A percentile compares a stretch with the other conserved stretches of the same genome.
Evolutionary conservation across 2,329 filamentous ascomycete genomes (phyloP).

Genomic region (Fonsecaea erecta): DNA sequence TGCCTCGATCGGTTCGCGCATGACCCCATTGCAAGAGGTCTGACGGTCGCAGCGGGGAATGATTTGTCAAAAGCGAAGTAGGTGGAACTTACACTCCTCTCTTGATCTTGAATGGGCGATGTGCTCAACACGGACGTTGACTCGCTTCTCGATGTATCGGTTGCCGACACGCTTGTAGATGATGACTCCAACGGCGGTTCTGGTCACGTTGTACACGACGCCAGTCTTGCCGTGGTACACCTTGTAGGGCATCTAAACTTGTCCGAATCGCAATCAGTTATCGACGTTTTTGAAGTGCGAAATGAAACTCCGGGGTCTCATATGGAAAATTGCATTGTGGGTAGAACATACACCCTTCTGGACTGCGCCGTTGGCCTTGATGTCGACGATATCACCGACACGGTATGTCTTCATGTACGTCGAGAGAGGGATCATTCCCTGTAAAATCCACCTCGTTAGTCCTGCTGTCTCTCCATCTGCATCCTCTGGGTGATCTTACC

Average conservation of each 20-base stretch:
- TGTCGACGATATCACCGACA: constrained; percentile 98
- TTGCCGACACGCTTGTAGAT: constrained; percentile 99
- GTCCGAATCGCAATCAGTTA: background rate
- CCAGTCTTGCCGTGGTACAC: constrained; percentile 99
- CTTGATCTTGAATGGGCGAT: constrained; percentile 90
- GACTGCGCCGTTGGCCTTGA: constrained; percentile 97
- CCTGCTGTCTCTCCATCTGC: background rate
- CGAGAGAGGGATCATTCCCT: constrained; percentile 83
- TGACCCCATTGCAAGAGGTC: background rate
- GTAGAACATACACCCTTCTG: constrained; percentile 74
- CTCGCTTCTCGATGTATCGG: constrained; percentile 99
- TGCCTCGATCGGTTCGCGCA: background rate
- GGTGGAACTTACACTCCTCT: constrained; percentile 67
- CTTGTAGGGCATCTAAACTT: constrained; percentile 88
- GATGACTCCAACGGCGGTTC: constrained; percentile 96
- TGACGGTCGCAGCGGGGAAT: background rate
- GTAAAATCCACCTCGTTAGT: constrained; percentile 18
- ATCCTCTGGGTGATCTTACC: constrained; percentile 38
- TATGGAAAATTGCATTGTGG: background rate
- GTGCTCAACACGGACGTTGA: constrained; percentile 99
- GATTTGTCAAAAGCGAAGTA: background rate
- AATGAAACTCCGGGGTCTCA: background rate
- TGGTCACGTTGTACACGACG: constrained; percentile 98
- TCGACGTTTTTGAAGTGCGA: constrained; percentile 5
- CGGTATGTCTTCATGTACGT: constrained; percentile 79